phyloP scores from a whole-genome alignment of 1,284 basidiomycete species.

The Pseudomicrostroma phylloplanum region DNA sequence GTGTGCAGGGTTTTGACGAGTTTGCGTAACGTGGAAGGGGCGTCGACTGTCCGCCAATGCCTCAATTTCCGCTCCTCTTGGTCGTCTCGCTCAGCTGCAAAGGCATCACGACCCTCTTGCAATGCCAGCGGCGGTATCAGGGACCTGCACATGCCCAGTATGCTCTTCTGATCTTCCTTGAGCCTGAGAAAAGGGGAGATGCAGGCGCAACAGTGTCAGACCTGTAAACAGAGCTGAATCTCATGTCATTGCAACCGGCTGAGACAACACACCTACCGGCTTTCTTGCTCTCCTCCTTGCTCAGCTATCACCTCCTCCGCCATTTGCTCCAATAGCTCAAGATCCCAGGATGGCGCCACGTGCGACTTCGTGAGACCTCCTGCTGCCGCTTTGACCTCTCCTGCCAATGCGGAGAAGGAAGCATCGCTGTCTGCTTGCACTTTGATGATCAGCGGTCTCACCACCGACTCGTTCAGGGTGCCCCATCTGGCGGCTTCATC shows the following conservation, averaged over 20 bases:
- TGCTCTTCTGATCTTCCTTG: neutral
- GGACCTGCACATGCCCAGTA: neutral
- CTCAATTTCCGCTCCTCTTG: neutral
- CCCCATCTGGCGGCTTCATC: neutral
- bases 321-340: slow-evolving; percentile 6
- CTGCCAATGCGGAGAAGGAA: neutral
- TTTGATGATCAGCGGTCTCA: neutral
- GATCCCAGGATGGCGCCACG: slow-evolving; percentile 1
- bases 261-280: slow-evolving; percentile 5
- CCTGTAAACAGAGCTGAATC: neutral
- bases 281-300: neutral
- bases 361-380: neutral
- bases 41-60: neutral
- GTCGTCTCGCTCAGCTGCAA: neutral
- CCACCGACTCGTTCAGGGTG: neutral
- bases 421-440: neutral
- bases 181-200: neutral
- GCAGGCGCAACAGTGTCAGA: neutral
- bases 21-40: neutral
- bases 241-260: neutral
- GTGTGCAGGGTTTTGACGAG: neutral
- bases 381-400: neutral
- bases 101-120: neutral
- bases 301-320: neutral
- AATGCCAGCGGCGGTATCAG: neutral